Percentiles rank a stretch among this genome's conserved stretches.
Conservation (phyloP, 1,284 basidiomycete genomes). For the Boletus sp. region DNA sequence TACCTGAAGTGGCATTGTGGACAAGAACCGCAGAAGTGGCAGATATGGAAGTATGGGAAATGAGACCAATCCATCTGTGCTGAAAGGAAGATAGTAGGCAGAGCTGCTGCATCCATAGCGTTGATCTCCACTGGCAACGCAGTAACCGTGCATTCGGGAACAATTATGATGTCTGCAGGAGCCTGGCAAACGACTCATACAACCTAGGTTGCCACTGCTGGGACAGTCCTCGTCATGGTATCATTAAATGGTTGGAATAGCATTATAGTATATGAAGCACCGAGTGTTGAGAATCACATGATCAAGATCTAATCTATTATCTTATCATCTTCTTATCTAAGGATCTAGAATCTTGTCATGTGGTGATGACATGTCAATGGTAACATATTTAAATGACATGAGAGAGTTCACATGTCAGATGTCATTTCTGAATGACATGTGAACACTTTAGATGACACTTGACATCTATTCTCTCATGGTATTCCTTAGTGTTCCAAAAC, state of each 20-base stretch:
- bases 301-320: too few relatives aligned
- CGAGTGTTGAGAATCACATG: too few relatives aligned
- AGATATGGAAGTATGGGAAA: conserved; percentile 22
- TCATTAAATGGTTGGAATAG: not conserved
- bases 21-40: conserved; percentile 31
- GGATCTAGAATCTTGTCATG: too few relatives aligned
- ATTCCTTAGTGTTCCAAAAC: too few relatives aligned
- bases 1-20: conserved; percentile 35
- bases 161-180: conserved; percentile 20
- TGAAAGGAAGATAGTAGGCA: conserved; percentile 28
- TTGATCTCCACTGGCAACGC: conserved; percentile 20
- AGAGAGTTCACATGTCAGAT: too few relatives aligned
- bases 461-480: too few relatives aligned
- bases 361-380: too few relatives aligned
- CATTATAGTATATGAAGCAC: conserved; percentile 2
- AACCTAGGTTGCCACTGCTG: conserved; percentile 13
- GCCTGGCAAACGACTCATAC: conserved; percentile 21
- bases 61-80: conserved; percentile 36
- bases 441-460: too few relatives aligned
- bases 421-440: too few relatives aligned
- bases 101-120: conserved; percentile 23
- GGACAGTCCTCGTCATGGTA: not conserved
- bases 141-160: conserved; percentile 20
- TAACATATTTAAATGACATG: too few relatives aligned
- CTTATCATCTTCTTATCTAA: too few relatives aligned